Evolutionary conservation across 305 asterid species (phyloP), one percentile per base, ranked within the genome.

Genomic region (Plantago lanceolata): DNA sequence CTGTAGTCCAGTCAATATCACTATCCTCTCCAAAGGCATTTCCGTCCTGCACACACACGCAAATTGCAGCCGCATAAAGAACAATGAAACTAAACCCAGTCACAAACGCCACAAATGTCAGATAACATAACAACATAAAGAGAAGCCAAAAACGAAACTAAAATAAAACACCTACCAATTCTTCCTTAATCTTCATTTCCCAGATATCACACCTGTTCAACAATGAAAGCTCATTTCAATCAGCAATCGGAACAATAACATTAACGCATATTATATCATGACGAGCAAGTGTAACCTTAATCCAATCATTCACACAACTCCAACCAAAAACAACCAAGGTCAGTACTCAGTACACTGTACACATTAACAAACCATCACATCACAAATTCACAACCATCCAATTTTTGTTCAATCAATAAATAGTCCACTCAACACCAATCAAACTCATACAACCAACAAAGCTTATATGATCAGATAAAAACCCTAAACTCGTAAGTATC

Each of bases 1-100:
- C 72, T 62, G 48, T 74, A 49, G 78, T 80, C 99, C 99, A 90
- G 77, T 87, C 94, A 52, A 90, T 15, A 57, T 47, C 73, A 18
- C 66, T 59, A 19, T 80, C 89, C n/a, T 73, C 88, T 48, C 71
- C 87, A 52, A 83, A 71, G 28, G 63, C 78, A 72, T 72, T 69
- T 35, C 63, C 76, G 31, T 77, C 86, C 90, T 83, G 79, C 66
- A 63, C 4, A n/a, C n/a, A n/a, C n/a, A 56, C 13, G 19, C 47
- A 56, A 66, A 28, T 20, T 24, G 44, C 43, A 31, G 59, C 29
- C 44, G 52, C 14, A 35, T 12, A 48, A 66, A 19, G 53, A 19
- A 57, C n/a, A 15, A 50, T 21, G 18, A 64, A 66, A 60, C 47
- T 52, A 53, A 56, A 70, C 35, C 40, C 55, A 21, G 44, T 17